Evolutionary conservation across 129 eudicot species (phyloP).

Genomic region (Escallonia rubra): DNA sequence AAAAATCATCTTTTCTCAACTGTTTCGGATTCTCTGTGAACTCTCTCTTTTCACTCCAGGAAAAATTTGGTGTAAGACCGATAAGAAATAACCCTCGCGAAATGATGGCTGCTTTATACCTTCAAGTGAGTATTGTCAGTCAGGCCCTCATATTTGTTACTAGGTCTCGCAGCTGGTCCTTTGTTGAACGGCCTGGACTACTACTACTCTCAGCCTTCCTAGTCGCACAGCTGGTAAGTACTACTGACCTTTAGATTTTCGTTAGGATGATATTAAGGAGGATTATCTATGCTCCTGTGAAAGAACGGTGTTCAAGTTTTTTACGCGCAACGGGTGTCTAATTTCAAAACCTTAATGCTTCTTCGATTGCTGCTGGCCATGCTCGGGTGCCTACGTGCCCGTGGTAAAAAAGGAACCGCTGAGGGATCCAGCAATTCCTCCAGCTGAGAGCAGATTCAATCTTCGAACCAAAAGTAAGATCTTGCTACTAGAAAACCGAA

Average conservation of each 20-base stretch:
- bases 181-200: constrained; percentile 34
- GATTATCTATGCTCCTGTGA: no score
- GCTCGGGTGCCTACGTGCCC: no score
- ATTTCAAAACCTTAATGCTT: no score
- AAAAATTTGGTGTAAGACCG: constrained; percentile 38
- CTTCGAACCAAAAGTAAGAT: no score
- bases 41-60: constrained; percentile 18
- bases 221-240: constrained; percentile 37
- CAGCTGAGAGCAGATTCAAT: no score
- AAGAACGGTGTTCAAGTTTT: no score
- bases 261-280: not conserved
- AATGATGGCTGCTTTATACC: constrained; percentile 79
- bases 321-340: no score
- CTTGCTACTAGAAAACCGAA: no score
- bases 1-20: not conserved
- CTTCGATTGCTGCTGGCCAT: no score
- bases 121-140: constrained; percentile 73
- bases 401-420: no score
- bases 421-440: no score
- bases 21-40: not conserved
- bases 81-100: constrained; percentile 23
- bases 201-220: constrained; percentile 29
- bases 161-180: constrained; percentile 46
- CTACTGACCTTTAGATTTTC: not conserved
- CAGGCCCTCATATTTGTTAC: constrained; percentile 73